Conservation (phyloP, 495 filamentous ascomycete genomes). For the Chlorociboria aeruginascens region DNA sequence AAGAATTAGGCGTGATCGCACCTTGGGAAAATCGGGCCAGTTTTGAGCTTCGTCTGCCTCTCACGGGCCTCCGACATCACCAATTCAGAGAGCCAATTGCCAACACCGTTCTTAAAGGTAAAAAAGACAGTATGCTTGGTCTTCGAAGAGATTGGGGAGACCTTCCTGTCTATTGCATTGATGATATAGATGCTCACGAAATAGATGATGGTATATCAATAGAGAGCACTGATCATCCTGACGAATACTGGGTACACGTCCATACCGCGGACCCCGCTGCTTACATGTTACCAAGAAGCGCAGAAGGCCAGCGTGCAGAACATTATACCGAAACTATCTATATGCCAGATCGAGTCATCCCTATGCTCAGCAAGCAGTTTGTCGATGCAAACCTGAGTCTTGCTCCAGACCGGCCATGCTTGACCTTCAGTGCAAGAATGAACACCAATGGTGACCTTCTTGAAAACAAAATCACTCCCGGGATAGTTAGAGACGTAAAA, state of each 20-base stretch:
- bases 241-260: slow-evolving; percentile 72
- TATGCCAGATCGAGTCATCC: slow-evolving; percentile 54
- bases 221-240: slow-evolving; percentile 42
- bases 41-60: slow-evolving; percentile 47
- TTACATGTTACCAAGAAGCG: slow-evolving; percentile 47
- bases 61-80: background rate
- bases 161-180: slow-evolving; percentile 72
- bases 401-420: slow-evolving; percentile 46
- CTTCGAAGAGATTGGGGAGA: slow-evolving; percentile 61
- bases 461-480: slow-evolving; percentile 60
- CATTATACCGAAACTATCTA: slow-evolving; percentile 58
- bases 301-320: slow-evolving; percentile 52
- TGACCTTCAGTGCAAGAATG: slow-evolving; percentile 76
- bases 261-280: slow-evolving; percentile 93
- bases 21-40: slow-evolving; percentile 71
- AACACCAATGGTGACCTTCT: slow-evolving; percentile 49
- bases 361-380: slow-evolving; percentile 57
- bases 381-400: slow-evolving; percentile 59
- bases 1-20: slow-evolving; percentile 72
- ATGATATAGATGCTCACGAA: slow-evolving; percentile 56
- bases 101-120: slow-evolving; percentile 23
- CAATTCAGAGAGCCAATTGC: background rate
- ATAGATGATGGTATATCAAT: slow-evolving; percentile 87
- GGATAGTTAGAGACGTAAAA: slow-evolving; percentile 58
- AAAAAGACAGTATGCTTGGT: slow-evolving; percentile 40